phyloP scores from a whole-genome alignment of 108 stramenopile genomes.

The Fragilaria crotonensis region DNA sequence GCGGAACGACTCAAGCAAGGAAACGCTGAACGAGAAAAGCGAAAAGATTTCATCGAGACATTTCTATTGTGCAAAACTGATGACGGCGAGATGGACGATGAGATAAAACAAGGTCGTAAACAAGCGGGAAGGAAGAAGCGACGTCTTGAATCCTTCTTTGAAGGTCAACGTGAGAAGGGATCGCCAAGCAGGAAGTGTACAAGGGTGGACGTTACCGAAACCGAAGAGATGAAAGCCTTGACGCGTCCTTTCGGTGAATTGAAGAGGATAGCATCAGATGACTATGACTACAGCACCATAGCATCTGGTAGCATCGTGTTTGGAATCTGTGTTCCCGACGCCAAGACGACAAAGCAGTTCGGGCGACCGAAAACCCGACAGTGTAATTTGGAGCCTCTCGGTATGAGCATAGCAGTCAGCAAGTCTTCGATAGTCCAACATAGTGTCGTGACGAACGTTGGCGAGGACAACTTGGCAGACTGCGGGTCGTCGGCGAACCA shows the following conservation, averaged over 20 bases:
- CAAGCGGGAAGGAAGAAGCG: not conserved
- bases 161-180: not conserved
- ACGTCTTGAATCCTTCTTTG: not conserved
- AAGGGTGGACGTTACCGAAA: not conserved
- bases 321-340: not conserved
- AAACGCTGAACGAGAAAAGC: constrained; percentile 36
- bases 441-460: too few species aligned
- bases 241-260: not conserved
- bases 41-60: constrained; percentile 41
- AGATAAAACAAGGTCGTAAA: not conserved
- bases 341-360: not conserved
- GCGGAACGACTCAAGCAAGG: constrained; percentile 40
- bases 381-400: not conserved
- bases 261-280: not conserved
- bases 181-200: not conserved
- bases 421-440: too few species aligned
- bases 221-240: not conserved
- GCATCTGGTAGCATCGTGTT: not conserved
- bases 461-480: too few species aligned
- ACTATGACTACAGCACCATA: not conserved
- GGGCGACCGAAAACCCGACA: not conserved
- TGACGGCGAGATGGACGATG: not conserved
- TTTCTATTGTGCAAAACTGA: not conserved
- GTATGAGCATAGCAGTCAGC: not conserved
- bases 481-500: too few species aligned